Evolutionary conservation across 2,329 filamentous ascomycete species (phyloP).

Genomic region (Diplodia mutila): DNA sequence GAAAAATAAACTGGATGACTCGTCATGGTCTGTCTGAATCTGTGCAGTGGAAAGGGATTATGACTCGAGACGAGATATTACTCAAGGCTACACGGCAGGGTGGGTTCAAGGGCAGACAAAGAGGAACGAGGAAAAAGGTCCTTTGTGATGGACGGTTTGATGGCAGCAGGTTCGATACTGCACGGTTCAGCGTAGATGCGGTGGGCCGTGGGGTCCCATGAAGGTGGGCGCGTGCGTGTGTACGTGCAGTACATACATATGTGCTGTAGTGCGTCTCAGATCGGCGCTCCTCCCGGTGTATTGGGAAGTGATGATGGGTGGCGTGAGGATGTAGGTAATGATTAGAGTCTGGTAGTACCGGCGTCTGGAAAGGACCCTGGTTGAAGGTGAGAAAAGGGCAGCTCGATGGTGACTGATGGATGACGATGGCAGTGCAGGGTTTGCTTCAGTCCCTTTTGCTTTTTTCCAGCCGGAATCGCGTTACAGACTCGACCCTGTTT

Average conservation of each 20-base stretch:
- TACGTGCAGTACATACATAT: background rate
- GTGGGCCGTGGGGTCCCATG: background rate
- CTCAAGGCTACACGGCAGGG: too few relatives aligned
- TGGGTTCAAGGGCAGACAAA: too few relatives aligned
- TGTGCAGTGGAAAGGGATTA: too few relatives aligned
- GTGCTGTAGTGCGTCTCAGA: background rate
- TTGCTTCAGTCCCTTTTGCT: background rate
- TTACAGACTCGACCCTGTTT: background rate
- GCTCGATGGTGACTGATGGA: background rate
- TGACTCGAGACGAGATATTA: too few relatives aligned
- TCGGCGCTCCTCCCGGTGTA: background rate
- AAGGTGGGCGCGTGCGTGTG: background rate
- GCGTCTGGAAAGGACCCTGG: background rate
- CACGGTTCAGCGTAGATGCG: too few relatives aligned
- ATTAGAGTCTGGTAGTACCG: background rate
- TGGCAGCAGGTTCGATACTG: too few relatives aligned
- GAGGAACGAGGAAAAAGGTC: too few relatives aligned
- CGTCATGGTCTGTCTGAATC: too few relatives aligned
- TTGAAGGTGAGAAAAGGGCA: background rate
- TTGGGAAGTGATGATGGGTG: background rate
- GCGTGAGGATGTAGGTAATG: background rate
- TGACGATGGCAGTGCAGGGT: background rate
- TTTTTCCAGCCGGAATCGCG: background rate
- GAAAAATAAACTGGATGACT: too few relatives aligned
- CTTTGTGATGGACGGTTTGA: too few relatives aligned